Evolutionary conservation across 768 basidiomycete species (phyloP).

Genomic region (Serendipita sp.): DNA sequence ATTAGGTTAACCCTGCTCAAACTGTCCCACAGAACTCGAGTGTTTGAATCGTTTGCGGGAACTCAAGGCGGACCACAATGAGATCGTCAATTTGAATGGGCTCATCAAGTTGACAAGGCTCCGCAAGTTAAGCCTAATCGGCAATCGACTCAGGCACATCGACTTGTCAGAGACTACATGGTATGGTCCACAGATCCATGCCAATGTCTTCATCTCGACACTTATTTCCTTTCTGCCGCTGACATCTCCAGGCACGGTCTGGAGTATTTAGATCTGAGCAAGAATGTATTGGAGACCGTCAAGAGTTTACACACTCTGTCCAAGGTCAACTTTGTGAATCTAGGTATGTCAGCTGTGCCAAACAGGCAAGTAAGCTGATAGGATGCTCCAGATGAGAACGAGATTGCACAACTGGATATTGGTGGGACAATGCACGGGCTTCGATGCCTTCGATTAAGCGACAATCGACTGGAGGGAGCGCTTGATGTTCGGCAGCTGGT

Average conservation of each 20-base stretch:
- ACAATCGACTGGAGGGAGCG: slow-evolving; percentile 48
- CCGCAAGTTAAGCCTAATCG: slow-evolving; percentile 66
- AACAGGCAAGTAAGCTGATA: neutral
- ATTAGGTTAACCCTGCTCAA: slow-evolving; percentile 7
- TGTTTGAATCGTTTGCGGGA: slow-evolving; percentile 78
- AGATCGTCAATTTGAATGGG: slow-evolving; percentile 56
- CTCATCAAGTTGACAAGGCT: slow-evolving; percentile 67
- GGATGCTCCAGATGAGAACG: slow-evolving; percentile 49
- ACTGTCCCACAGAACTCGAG: slow-evolving; percentile 44
- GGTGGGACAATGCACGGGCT: slow-evolving; percentile 40
- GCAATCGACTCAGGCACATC: slow-evolving; percentile 48
- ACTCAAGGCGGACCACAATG: slow-evolving; percentile 79
- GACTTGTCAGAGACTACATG: slow-evolving; percentile 53
- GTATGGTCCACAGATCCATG: slow-evolving; percentile 32
- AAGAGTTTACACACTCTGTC: slow-evolving; percentile 34
- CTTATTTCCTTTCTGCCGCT: slow-evolving; percentile 10
- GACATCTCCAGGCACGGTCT: slow-evolving; percentile 28
- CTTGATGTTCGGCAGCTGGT: slow-evolving; percentile 47
- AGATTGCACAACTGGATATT: slow-evolving; percentile 33
- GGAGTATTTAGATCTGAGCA: slow-evolving; percentile 70
- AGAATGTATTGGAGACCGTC: slow-evolving; percentile 50
- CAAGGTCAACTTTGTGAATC: slow-evolving; percentile 51
- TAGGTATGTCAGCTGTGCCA: slow-evolving; percentile 43
- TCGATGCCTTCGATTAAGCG: slow-evolving; percentile 71
- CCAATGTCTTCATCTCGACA: neutral